A percentile compares a stretch with the other conserved stretches of the same genome.
phyloP scores from a whole-genome alignment of 768 basidiomycete species.

The Phlegmacium glaucopus region DNA sequence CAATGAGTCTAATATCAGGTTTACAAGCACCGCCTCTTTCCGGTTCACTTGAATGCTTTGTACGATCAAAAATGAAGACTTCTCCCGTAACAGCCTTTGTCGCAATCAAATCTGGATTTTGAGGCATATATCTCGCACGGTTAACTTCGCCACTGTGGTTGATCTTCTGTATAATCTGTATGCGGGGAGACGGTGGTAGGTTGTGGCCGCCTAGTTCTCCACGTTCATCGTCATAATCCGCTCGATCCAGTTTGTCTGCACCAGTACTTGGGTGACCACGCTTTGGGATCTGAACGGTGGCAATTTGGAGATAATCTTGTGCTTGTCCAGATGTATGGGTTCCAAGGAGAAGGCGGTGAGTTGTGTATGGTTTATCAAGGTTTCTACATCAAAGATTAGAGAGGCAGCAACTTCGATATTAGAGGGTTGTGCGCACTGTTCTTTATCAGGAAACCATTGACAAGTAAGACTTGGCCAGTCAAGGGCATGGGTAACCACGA shows the following conservation, averaged over 20 bases:
- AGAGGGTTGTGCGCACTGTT: slow-evolving; percentile 57
- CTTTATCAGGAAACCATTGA: slow-evolving; percentile 98
- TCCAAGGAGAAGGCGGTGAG: slow-evolving; percentile 91
- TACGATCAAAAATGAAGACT: slow-evolving; percentile 93
- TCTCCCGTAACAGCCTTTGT: slow-evolving; percentile 92
- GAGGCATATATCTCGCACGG: slow-evolving; percentile 97
- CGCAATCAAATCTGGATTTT: slow-evolving; percentile 95
- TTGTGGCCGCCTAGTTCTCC: slow-evolving; percentile 94
- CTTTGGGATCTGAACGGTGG: slow-evolving; percentile 90
- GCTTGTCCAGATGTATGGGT: slow-evolving; percentile 96
- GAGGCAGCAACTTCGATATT: background rate
- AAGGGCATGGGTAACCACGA: slow-evolving; percentile 95
- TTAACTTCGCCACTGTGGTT: slow-evolving; percentile 97
- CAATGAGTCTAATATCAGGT: slow-evolving; percentile 88
- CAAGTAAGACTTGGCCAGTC: slow-evolving; percentile 98
- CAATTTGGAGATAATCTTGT: slow-evolving; percentile 94
- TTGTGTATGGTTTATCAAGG: slow-evolving; percentile 88
- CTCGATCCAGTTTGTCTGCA: slow-evolving; percentile 73
- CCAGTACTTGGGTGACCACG: slow-evolving; percentile 57
- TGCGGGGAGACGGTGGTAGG: slow-evolving; percentile 78
- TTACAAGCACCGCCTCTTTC: slow-evolving; percentile 79
- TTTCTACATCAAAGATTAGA: slow-evolving; percentile 47
- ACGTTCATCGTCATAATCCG: slow-evolving; percentile 86
- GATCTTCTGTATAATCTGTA: slow-evolving; percentile 90
- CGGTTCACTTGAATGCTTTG: slow-evolving; percentile 94